Percentiles rank a stretch among this genome's conserved stretches.
Conservation (phyloP, 176 grass and related monocot genomes). For the Eragrostis curvula region DNA sequence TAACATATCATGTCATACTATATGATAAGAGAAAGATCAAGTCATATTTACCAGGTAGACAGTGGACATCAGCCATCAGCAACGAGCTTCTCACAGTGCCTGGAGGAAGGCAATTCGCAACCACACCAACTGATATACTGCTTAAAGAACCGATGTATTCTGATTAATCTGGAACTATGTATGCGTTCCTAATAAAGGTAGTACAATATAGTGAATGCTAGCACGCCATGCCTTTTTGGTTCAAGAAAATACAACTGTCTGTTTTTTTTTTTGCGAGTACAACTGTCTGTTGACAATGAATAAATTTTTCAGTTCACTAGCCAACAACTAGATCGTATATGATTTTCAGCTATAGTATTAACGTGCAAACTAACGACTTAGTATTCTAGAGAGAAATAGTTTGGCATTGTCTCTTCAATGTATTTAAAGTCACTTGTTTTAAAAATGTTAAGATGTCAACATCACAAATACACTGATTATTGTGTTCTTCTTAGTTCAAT, state of each 20-base stretch:
- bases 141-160: conserved; percentile 36
- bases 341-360: background rate
- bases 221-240: background rate
- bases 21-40: conserved; percentile 8
- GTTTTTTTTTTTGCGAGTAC: no score
- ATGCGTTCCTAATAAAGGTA: background rate
- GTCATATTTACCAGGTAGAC: conserved; percentile 74
- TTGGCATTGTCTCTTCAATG: background rate
- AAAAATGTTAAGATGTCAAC: conserved; percentile 6
- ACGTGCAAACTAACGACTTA: conserved; percentile 7
- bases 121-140: conserved; percentile 80
- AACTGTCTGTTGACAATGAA: conserved; percentile 12
- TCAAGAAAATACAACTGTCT: conserved; percentile 3
- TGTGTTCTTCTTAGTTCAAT: no score
- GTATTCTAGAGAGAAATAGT: conserved; percentile 6
- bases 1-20: background rate
- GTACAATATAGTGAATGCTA: conserved; percentile 2
- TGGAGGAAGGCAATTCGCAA: conserved; percentile 83
- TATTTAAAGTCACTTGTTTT: background rate
- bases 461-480: background rate
- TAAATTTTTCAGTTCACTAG: background rate
- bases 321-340: background rate
- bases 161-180: conserved; percentile 16
- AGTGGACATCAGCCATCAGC: conserved; percentile 80
- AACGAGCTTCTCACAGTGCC: conserved; percentile 54